Percentiles rank a stretch among this genome's conserved stretches.
Evolutionary conservation across 148 eudicot species (phyloP).

Genomic region (Arctostaphylos glauca): DNA sequence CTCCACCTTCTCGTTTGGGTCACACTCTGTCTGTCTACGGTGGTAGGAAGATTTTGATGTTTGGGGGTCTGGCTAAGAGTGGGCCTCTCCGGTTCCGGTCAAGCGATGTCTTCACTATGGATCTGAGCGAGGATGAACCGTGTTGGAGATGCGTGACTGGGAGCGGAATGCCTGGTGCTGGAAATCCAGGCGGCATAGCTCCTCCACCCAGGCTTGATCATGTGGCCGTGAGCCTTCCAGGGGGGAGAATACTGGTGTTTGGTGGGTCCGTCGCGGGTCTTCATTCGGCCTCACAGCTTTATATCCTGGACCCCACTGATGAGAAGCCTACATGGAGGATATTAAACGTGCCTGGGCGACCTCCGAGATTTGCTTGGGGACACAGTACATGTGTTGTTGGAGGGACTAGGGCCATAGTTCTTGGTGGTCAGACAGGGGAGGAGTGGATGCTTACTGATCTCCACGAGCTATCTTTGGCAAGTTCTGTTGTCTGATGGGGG

Average conservation of each 20-base stretch:
- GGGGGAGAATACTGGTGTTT: conserved; percentile 86
- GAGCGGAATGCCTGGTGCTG: conserved; percentile 91
- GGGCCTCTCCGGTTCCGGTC: conserved; percentile 87
- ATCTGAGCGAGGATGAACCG: conserved; percentile 84
- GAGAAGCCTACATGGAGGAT: conserved; percentile 97
- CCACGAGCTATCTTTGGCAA: conserved; percentile 76
- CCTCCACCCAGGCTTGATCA: conserved; percentile 97
- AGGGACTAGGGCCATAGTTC: conserved; percentile 93
- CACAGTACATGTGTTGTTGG: conserved; percentile 95
- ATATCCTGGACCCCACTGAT: conserved; percentile 87
- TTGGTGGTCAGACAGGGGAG: conserved; percentile 95
- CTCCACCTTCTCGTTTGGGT: conserved; percentile 94
- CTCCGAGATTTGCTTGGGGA: conserved; percentile 97
- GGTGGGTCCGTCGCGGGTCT: conserved; percentile 99
- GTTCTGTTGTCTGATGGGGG: conserved; percentile 38
- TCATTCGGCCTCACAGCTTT: conserved; percentile 92
- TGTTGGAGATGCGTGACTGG: conserved; percentile 94
- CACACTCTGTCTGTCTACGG: conserved; percentile 91
- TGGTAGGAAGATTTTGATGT: conserved; percentile 90
- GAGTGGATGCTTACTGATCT: conserved; percentile 92
- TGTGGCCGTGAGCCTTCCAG: conserved; percentile 94
- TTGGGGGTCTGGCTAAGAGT: conserved; percentile 93
- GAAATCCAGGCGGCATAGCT: conserved; percentile 89
- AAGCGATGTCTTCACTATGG: conserved; percentile 86
- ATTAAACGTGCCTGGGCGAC: conserved; percentile 83